Conservation (phyloP, 2,329 filamentous ascomycete genomes). For the Cercospora berteroae region DNA sequence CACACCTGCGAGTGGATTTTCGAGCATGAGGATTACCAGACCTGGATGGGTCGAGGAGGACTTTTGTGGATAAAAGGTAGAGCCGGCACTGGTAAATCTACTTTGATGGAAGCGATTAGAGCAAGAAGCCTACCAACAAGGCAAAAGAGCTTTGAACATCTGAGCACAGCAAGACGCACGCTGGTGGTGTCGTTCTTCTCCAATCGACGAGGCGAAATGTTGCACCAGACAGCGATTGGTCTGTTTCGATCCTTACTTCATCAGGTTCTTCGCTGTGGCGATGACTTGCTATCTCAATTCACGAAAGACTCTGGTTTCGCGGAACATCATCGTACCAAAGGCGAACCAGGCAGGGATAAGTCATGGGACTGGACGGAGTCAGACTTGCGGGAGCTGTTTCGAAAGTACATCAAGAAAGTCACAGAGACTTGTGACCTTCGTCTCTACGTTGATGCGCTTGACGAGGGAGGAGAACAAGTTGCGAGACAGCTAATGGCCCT, state of each 20-base stretch:
- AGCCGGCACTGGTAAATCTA: neutral
- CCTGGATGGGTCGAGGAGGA: neutral
- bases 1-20: neutral
- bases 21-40: neutral
- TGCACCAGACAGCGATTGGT: neutral
- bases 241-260: neutral
- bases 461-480: neutral
- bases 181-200: neutral
- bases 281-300: neutral
- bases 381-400: neutral
- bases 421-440: neutral
- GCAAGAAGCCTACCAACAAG: too few species aligned
- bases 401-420: neutral
- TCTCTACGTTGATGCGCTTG: neutral
- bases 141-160: too few species aligned
- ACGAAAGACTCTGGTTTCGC: neutral
- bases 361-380: neutral
- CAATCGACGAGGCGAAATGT: neutral
- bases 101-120: neutral
- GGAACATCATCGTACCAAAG: neutral
- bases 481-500: neutral
- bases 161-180: fast-evolving
- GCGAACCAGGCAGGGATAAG: neutral
- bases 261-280: neutral
- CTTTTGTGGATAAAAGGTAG: neutral